Evolutionary conservation across 73 alveolate genomes (phyloP), one percentile per base, ranked within the genome.

Genomic region (Tetrahymena malaccensis): DNA sequence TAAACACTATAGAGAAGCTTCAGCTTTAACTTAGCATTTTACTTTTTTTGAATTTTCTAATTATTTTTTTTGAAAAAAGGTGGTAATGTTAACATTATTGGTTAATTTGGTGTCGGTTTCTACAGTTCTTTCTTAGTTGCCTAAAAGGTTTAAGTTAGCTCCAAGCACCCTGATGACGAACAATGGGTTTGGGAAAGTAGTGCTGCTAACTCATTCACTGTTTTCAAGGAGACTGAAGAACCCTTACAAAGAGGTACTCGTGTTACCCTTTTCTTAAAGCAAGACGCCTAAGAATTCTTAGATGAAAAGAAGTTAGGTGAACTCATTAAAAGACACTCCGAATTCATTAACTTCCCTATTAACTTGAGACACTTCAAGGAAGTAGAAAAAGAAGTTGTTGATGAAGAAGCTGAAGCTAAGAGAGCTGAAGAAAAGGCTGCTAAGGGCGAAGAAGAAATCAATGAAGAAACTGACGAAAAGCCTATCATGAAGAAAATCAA

Each of bases 21-120:
- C 13, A 33, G 25, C 34, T 85, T 37, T 10, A 43, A 21, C 35
- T 85, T 85, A 40, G 44, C 55, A 40, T 33, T 27, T 85, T 96
- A 38, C 94, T 70, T 17, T 33, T n/a, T 70, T n/a, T 12, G 35
- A 57, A n/a, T 33, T 70, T 31, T 19, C 89, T 27, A n/a, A 27
- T 27, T 0, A 70, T 9, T 5, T 31, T 58, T 70, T 70, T 22
- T 27, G 4, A 70, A 70, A 70, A 70, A 27, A 70, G 89, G 98
- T 34, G 98, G 97, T 10, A 98, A 98, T 89, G 96, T 96, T 19
- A 98, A 98, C 94, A 96, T 99, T 95, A 99, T 99, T 96, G 99
- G 99, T 55, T 99, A 99, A 97, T 99, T 99, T 97, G 99, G 99
- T 93, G 99, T 99, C 85, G 99, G 99, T 93, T 99, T 99, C 99